Percentiles rank a stretch among this genome's conserved stretches.
phyloP scores from a whole-genome alignment of 2,329 filamentous ascomycete genomes.

The Xylaria sp. region DNA sequence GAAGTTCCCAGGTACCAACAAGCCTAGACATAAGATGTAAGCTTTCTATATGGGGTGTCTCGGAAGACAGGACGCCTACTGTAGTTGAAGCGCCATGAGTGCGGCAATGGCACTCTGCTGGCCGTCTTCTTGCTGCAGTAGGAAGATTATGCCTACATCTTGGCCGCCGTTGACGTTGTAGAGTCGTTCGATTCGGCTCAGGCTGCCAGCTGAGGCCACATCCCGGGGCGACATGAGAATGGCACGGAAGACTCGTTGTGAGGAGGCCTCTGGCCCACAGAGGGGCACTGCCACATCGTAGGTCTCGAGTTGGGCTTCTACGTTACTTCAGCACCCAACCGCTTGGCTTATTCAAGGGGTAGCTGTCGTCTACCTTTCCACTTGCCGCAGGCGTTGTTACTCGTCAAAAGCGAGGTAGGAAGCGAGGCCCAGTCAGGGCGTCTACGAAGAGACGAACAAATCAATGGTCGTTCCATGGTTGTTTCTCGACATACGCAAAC shows the following conservation, averaged over 20 bases:
- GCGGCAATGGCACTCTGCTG: conserved; percentile 29
- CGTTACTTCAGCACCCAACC: conserved; percentile 23
- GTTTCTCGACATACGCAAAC: background rate
- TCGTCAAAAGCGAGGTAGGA: conserved; percentile 22
- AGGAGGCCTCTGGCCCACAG: conserved; percentile 3
- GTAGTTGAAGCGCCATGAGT: conserved; percentile 41
- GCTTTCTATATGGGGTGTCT: background rate
- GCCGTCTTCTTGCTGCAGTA: conserved; percentile 33
- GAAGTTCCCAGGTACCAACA: conserved; percentile 32
- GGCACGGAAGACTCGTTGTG: conserved; percentile 32
- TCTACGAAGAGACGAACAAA: conserved; percentile 31
- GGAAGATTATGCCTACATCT: conserved; percentile 41
- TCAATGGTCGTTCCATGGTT: conserved; percentile 23
- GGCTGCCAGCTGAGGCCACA: conserved; percentile 27
- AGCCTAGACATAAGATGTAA: conserved; percentile 30
- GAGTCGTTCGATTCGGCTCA: conserved; percentile 38
- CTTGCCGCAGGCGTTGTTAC: conserved; percentile 13
- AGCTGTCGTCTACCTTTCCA: conserved; percentile 29
- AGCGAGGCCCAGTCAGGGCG: conserved; percentile 29
- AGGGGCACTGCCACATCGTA: conserved; percentile 44
- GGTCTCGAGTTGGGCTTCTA: conserved; percentile 39
- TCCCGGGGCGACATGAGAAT: conserved; percentile 40
- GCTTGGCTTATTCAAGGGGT: background rate
- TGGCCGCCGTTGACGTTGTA: conserved; percentile 37
- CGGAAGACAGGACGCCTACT: conserved; percentile 31